Conservation (phyloP, 2,329 filamentous ascomycete species). For the Aspergillus ruber region DNA sequence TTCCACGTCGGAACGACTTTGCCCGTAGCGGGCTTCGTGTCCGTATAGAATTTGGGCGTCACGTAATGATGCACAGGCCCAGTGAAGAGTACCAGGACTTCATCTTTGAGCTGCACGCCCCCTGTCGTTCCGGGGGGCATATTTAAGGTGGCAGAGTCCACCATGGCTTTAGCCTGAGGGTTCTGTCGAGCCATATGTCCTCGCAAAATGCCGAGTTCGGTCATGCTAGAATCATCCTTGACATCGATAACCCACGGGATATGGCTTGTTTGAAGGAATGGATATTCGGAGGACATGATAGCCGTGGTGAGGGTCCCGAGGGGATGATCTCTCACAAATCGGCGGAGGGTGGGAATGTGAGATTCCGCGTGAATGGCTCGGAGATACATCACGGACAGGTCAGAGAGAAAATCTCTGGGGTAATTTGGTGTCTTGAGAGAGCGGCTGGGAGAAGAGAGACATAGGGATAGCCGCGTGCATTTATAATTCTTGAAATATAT, state of each 20-base stretch:
- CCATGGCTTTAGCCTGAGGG: constrained; percentile 53
- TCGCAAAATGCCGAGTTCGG: constrained; percentile 40
- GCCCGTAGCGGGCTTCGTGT: constrained; percentile 57
- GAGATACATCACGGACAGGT: too few relatives aligned
- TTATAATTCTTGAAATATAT: too few relatives aligned
- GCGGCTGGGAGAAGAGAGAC: too few relatives aligned
- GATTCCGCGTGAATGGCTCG: constrained; percentile 45
- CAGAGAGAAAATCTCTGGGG: too few relatives aligned
- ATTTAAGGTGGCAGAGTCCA: constrained; percentile 27
- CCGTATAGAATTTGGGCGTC: constrained; percentile 61
- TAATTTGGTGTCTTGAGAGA: too few relatives aligned
- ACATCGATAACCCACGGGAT: constrained; percentile 52
- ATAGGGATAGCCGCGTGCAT: too few relatives aligned
- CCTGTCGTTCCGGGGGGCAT: neutral
- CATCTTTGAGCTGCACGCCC: neutral
- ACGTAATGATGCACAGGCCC: constrained; percentile 51
- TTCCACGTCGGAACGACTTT: constrained; percentile 69
- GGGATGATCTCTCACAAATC: constrained; percentile 50
- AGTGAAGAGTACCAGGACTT: too few relatives aligned
- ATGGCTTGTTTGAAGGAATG: constrained; percentile 49
- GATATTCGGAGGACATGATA: constrained; percentile 41
- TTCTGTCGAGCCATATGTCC: constrained; percentile 56
- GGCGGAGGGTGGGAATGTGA: constrained; percentile 41
- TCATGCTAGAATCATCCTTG: constrained; percentile 29
- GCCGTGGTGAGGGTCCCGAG: constrained; percentile 55